A percentile compares a stretch with the other conserved stretches of the same genome.
phyloP scores from a whole-genome alignment of 345 rosid genomes.

The Salix dunnii region DNA sequence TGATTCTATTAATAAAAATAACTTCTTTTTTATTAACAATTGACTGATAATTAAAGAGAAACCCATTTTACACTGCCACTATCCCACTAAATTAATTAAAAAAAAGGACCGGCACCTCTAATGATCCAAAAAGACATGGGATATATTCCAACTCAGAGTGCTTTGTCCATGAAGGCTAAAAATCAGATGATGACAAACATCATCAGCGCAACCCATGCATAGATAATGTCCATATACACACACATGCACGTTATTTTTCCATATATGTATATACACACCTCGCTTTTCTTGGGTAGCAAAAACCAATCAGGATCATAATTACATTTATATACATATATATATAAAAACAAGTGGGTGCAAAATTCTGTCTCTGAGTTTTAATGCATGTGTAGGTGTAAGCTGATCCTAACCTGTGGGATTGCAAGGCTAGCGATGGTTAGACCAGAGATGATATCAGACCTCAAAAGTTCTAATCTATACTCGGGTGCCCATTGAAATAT shows the following conservation, averaged over 20 bases:
- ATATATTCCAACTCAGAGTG: constrained; percentile 19
- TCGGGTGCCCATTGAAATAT: constrained; percentile 75
- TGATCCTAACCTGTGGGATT: constrained; percentile 80
- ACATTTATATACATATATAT: neutral
- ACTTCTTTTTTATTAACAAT: neutral
- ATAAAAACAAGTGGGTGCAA: neutral
- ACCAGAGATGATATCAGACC: constrained; percentile 90
- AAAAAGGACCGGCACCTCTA: constrained; percentile 7
- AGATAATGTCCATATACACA: neutral
- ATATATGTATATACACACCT: neutral
- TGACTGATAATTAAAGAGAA: neutral
- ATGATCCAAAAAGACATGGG: constrained; percentile 24
- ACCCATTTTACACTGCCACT: constrained; percentile 9
- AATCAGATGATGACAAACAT: constrained; percentile 2
- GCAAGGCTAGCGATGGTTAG: constrained; percentile 99
- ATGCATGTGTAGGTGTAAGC: neutral
- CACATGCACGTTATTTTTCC: neutral
- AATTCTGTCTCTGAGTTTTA: neutral
- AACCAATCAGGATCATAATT: neutral
- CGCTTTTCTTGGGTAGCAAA: neutral
- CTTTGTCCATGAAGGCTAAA: constrained; percentile 6
- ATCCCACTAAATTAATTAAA: neutral
- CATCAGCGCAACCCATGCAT: neutral
- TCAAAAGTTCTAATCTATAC: constrained; percentile 54
- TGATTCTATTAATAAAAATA: neutral